Percentiles rank a stretch among this genome's conserved stretches.
Evolutionary conservation across 176 grass and related monocot genomes (phyloP).

Genomic region (Eleusine coracana): DNA sequence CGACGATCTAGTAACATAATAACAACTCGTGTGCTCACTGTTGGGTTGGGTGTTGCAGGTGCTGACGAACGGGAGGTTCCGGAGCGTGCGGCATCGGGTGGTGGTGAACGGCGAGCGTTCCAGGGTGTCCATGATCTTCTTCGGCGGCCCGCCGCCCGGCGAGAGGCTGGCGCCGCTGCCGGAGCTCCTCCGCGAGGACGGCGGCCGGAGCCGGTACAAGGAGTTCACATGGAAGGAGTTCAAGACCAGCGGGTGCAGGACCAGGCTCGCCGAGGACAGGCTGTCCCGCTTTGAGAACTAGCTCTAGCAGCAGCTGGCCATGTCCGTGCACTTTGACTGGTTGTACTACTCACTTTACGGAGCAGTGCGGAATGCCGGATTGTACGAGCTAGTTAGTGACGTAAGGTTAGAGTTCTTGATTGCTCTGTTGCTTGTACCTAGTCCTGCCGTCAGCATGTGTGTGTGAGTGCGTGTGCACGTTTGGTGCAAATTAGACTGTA

Average conservation of each 20-base stretch:
- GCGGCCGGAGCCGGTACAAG: constrained; percentile 73
- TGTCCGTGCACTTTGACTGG: neutral
- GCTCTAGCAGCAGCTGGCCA: neutral
- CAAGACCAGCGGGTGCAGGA: constrained; percentile 58
- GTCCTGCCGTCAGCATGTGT: neutral
- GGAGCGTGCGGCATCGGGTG: constrained; percentile 89
- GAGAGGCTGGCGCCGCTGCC: constrained; percentile 68
- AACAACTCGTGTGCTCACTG: neutral
- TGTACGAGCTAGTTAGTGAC: neutral
- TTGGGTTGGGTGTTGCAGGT: constrained; percentile 46
- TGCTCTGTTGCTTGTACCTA: neutral
- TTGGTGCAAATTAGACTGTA: neutral
- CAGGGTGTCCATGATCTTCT: constrained; percentile 83
- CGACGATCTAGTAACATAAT: neutral
- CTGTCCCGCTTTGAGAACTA: constrained; percentile 73
- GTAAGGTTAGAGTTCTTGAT: neutral
- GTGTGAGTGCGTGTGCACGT: neutral
- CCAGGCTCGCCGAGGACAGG: constrained; percentile 66
- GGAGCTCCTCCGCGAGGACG: constrained; percentile 50
- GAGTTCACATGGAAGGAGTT: constrained; percentile 98
- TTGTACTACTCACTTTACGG: neutral
- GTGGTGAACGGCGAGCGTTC: constrained; percentile 69
- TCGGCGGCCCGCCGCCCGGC: constrained; percentile 60
- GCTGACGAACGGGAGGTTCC: constrained; percentile 93
- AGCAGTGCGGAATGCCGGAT: neutral